A percentile compares a stretch with the other conserved stretches of the same genome.
phyloP scores from a whole-genome alignment of 169 alveolate species.

The Miamiensis avidus region DNA sequence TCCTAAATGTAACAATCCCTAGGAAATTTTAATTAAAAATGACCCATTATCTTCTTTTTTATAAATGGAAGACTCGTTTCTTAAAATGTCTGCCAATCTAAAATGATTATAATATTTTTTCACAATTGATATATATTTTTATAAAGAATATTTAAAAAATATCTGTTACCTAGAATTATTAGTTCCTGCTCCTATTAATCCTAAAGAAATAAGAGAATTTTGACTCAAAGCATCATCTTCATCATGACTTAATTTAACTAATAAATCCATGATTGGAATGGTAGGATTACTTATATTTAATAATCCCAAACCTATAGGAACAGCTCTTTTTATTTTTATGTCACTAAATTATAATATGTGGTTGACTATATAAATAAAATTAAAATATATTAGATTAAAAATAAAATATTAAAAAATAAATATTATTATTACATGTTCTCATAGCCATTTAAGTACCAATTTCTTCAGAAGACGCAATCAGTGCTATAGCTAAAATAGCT shows the following conservation, averaged over 20 bases:
- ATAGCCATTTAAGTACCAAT: conserved; percentile 93
- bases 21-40: conserved; percentile 95
- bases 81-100: conserved; percentile 94
- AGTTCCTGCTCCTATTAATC: conserved; percentile 95
- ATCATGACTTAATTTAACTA: conserved; percentile 97
- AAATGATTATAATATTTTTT: conserved; percentile 81
- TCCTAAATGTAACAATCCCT: conserved; percentile 93
- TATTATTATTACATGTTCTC: conserved; percentile 49
- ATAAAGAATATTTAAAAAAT: too few species aligned
- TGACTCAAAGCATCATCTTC: conserved; percentile 94
- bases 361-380: conserved; percentile 56
- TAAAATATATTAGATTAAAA: background rate
- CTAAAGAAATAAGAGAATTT: conserved; percentile 96
- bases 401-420: too few species aligned
- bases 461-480: conserved; percentile 95
- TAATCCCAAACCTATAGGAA: conserved; percentile 97
- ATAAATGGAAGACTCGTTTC: conserved; percentile 95
- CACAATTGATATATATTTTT: conserved; percentile 52
- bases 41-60: conserved; percentile 94
- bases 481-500: conserved; percentile 94
- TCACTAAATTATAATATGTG: conserved; percentile 93
- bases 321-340: conserved; percentile 93
- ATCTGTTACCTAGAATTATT: conserved; percentile 25
- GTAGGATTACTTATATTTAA: conserved; percentile 95
- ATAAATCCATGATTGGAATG: conserved; percentile 88